Evolutionary conservation across 495 filamentous ascomycete genomes (phyloP), one percentile per base, ranked within the genome.

Genomic region (Neurospora sp.): DNA sequence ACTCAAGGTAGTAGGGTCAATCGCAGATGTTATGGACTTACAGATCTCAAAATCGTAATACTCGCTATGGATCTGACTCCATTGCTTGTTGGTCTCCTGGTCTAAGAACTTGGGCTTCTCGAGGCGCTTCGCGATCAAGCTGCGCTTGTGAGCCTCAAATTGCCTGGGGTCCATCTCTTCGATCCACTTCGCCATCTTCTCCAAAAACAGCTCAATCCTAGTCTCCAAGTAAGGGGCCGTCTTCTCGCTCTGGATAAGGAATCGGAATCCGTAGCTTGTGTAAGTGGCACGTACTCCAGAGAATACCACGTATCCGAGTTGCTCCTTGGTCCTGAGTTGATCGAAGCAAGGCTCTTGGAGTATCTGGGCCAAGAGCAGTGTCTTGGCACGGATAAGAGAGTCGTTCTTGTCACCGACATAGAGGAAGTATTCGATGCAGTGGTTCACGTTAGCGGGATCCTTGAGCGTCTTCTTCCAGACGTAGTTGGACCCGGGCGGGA

Each of bases 281-380:
- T 88, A 80, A 42, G 86, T 88, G 71, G 90, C 85, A 61, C 91
- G 85, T 14, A 88, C 82, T 16, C 94, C 93, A 69, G 91, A 95
- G 83, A 92, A 97, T 1, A 99, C 96, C 65, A 98, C 90, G 77
- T 99, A 99, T 16, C 96, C 96, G 9, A 99, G 91, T 81, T 99
- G 96, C 80, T 99, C 96, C 80, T 98, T 98, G 59, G 96, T 98
- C 59, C 96, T 89, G 2, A 99, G 85, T 78, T 94, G 92, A 80
- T 99, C 92, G 79, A 98, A 99, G 35, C 89, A 91, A 20, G 94
- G 94, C 84, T 99, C 96, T 68, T 97, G 91, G 2, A 93, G 90
- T 81, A 98, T 88, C 80, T 99, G 96, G n/a, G 93, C 90, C 70
- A 98, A 86, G 9, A 99, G 86, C 61, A 94, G 85, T 0, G 92